phyloP scores from a whole-genome alignment of 2,329 filamentous ascomycete genomes.

The Colletotrichum tamarilloi region DNA sequence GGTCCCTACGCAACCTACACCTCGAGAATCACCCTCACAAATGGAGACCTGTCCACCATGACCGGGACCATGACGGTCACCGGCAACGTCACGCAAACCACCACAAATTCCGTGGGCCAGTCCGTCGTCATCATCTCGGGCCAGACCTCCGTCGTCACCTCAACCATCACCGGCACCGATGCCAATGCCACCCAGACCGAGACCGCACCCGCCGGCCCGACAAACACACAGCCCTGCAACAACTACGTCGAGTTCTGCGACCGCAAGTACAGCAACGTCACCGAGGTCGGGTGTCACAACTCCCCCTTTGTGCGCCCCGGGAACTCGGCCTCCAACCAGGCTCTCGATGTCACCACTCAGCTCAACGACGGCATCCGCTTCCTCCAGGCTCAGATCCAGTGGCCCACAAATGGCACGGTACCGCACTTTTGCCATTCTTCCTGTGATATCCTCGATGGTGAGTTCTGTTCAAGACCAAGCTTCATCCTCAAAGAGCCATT shows the following conservation, averaged over 20 bases:
- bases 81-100: constrained; percentile 43
- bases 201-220: constrained; percentile 56
- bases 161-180: constrained; percentile 45
- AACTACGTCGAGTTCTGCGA: constrained; percentile 80
- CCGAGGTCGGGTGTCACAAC: constrained; percentile 82
- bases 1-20: constrained; percentile 57
- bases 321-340: constrained; percentile 82
- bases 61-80: constrained; percentile 49
- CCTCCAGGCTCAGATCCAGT: constrained; percentile 73
- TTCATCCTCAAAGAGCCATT: no score
- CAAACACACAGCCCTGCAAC: constrained; percentile 85
- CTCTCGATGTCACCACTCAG: constrained; percentile 73
- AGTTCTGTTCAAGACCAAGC: no score
- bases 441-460: constrained; percentile 79
- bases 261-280: constrained; percentile 84
- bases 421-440: constrained; percentile 87
- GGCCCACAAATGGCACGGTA: constrained; percentile 57
- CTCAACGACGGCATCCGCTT: constrained; percentile 81
- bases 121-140: constrained; percentile 60
- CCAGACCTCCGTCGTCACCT: constrained; percentile 53
- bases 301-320: constrained; percentile 78
- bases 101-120: constrained; percentile 43
- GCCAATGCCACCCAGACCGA: constrained; percentile 53
- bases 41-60: constrained; percentile 37
- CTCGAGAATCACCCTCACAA: constrained; percentile 55